These are phyloP conservation scores for Gyrodon lividus DNA, from an alignment of 768 basidiomycete species.

Conservation along the genomic window DNA sequence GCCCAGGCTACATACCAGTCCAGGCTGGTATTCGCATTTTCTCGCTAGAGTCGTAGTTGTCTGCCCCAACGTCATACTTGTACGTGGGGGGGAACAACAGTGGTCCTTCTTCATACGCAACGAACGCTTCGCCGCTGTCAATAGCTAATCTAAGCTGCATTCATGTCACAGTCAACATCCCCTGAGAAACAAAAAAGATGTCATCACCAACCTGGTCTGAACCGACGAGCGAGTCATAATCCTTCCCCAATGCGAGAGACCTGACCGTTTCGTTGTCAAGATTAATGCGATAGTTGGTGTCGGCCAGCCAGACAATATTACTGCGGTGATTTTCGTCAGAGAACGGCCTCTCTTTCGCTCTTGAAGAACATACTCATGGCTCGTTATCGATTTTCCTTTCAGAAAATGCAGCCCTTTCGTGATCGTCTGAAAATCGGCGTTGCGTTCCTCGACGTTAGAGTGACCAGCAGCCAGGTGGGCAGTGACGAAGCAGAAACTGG, in stretches of 20 bases:
- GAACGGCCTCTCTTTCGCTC: conserved; percentile 1
- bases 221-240: conserved; percentile 70
- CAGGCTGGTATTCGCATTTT: conserved; percentile 96
- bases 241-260: conserved; percentile 57
- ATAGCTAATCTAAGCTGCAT: conserved; percentile 71
- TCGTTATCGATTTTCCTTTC: conserved; percentile 82
- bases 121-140: conserved; percentile 70
- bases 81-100: conserved; percentile 94
- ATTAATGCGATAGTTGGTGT: conserved; percentile 93
- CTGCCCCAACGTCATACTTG: conserved; percentile 80
- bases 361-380: conserved; percentile 73
- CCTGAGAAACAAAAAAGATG: background rate
- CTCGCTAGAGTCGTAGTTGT: conserved; percentile 92
- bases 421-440: conserved; percentile 91
- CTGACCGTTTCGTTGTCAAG: conserved; percentile 82
- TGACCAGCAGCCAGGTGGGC: conserved; percentile 98
- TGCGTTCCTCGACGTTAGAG: conserved; percentile 83
- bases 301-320: conserved; percentile 90
- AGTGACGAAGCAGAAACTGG: conserved; percentile 92
- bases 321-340: conserved; percentile 41
- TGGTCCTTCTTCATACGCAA: conserved; percentile 85
- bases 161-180: background rate
- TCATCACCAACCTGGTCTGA: conserved; percentile 75
- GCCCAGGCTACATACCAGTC: conserved; percentile 66
- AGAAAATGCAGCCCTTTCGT: conserved; percentile 80